These are phyloP conservation scores for Ganoderma sp. DNA, from an alignment of 1,284 basidiomycete genomes.

Conservation along the genomic window DNA sequence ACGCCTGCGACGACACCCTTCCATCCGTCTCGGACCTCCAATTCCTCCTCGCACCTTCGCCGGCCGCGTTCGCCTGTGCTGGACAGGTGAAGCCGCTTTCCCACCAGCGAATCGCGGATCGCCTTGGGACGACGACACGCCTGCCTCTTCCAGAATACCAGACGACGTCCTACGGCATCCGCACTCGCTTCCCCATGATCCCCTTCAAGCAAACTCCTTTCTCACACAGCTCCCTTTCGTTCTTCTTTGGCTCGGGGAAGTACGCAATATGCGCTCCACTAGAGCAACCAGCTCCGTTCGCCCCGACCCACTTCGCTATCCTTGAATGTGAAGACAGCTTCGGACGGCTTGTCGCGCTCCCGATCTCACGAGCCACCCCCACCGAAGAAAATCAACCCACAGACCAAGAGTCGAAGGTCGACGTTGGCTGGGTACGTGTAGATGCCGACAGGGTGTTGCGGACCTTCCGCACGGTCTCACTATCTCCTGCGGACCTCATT, in stretches of 20 bases:
- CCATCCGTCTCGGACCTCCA: conserved; percentile 1
- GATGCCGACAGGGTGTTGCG: not conserved
- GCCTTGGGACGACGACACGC: not conserved
- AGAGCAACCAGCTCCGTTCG: not conserved
- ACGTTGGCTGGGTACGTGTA: not conserved
- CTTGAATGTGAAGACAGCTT: conserved; percentile 7
- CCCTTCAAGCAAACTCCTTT: not conserved
- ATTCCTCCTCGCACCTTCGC: not conserved
- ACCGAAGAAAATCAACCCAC: not conserved
- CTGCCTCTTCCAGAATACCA: not conserved
- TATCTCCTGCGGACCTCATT: not conserved
- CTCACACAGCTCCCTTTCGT: not conserved
- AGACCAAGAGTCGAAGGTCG: conserved; percentile 2
- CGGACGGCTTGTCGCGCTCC: not conserved
- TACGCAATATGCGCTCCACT: not conserved
- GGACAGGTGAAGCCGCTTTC: conserved; percentile 2
- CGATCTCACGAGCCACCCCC: not conserved
- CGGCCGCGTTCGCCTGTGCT: not conserved
- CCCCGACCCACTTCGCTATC: conserved; percentile 4
- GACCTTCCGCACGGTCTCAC: not conserved
- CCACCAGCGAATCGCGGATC: not conserved
- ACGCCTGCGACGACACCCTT: not conserved
- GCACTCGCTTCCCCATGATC: conserved; percentile 2
- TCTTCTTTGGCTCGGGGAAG: conserved; percentile 1
- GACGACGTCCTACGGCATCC: conserved; percentile 6